phyloP scores from a whole-genome alignment of 176 grass and related monocot species.

The Cenchrus fungigraminus region DNA sequence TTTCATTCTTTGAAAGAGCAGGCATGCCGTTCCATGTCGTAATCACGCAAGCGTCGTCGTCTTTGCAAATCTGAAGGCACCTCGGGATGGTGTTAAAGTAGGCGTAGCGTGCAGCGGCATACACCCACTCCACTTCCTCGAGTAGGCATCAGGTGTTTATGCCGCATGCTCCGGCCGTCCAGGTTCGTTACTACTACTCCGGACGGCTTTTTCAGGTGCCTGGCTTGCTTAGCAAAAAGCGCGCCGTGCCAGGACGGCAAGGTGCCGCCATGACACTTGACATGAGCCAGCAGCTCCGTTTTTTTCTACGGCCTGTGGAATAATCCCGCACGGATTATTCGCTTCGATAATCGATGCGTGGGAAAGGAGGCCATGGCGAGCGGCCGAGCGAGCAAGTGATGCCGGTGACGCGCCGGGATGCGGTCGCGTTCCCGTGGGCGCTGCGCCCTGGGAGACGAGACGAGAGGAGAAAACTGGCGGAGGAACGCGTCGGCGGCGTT shows the following conservation, averaged over 20 bases:
- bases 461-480: not conserved
- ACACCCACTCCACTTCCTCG: not conserved
- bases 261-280: not conserved
- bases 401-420: not conserved
- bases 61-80: not conserved
- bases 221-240: not conserved
- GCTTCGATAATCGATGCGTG: not conserved
- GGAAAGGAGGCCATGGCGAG: not conserved
- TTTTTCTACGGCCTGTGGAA: not conserved
- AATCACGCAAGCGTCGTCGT: not conserved
- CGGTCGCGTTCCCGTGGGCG: constrained; percentile 28
- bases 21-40: not conserved
- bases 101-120: not conserved
- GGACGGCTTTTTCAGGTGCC: not conserved
- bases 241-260: not conserved
- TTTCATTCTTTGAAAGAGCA: not conserved
- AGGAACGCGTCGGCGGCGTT: not conserved
- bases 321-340: not conserved
- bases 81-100: not conserved
- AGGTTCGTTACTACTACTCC: not conserved
- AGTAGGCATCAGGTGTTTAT: not conserved
- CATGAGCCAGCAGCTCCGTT: not conserved
- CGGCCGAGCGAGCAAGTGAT: not conserved
- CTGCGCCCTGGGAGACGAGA: not conserved
- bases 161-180: not conserved